Evolutionary conservation across 1,284 basidiomycete species (phyloP), one percentile per base, ranked within the genome.

Genomic region (Malassezia restricta): DNA sequence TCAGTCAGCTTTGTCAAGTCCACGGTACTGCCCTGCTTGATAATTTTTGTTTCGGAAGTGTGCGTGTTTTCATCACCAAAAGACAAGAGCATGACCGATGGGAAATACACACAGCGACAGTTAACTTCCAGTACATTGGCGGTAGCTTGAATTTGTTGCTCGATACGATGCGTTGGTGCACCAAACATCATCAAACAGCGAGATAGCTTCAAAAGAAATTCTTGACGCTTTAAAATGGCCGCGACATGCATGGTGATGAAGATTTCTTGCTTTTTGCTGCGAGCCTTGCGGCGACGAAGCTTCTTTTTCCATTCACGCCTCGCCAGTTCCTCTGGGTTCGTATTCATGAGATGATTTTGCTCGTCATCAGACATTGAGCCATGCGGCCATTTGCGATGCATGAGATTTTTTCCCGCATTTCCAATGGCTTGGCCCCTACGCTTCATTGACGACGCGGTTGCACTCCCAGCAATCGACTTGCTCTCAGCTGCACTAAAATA

Each of bases 181-280:
- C 87, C 87, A 62, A 90, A 92, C 87, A 90, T 90, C 87, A 92
- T 91, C 77, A 94, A 81, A 7, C 87, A 83, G 41, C 88, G 80
- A 14, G 85, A 81, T 37, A 92, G 80, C 77, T 92, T 92, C 71
- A 91, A 76, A 54, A 94, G 78, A 75, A 92, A 92, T 61, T 90
- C 85, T 72, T 92, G 87, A 15, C 90, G 80, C 64, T 84, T 82
- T 43, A 91, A 78, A 59, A 91, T 84, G 52, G 85, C 83, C 2
- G 87, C 87, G 17, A 91, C 85, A 66, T 91, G 88, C 63, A 84
- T 84, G 35, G 88, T 89, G 61, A 91, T 90, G 38, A 65, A 71
- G 51, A 71, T 71, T 49, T 71, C 66, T 42, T 68, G 62, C 54
- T 69, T 67, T 47, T 68, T 67, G 40, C 62, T 62, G 54, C 66